phyloP scores from a whole-genome alignment of 2,329 filamentous ascomycete genomes.

The Aspergillus brunneoviolaceus region DNA sequence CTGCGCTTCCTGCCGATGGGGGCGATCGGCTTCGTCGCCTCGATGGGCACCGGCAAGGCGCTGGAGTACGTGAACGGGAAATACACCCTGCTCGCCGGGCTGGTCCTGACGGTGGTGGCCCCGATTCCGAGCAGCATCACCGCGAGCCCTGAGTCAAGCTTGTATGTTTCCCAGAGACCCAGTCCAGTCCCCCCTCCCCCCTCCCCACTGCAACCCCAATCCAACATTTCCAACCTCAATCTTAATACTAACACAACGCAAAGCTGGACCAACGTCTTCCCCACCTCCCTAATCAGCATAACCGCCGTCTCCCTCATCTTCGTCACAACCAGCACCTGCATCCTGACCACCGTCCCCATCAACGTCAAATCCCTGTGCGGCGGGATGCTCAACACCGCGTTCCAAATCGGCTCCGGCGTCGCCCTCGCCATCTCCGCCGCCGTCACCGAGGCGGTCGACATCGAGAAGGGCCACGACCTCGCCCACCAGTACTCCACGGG shows the following conservation, averaged over 20 bases:
- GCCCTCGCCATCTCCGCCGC: constrained; percentile 43
- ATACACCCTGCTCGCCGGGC: constrained; percentile 35
- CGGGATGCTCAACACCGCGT: constrained; percentile 47
- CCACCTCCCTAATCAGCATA: constrained; percentile 42
- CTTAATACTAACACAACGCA: constrained; percentile 7
- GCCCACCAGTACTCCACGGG: constrained; percentile 42
- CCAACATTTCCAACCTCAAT: background rate
- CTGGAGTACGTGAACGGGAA: constrained; percentile 43
- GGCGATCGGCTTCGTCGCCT: constrained; percentile 38
- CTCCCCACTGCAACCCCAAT: background rate
- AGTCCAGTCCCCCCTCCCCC: no score
- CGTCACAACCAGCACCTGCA: constrained; percentile 44
- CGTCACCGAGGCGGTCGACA: constrained; percentile 41
- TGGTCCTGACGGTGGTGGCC: constrained; percentile 38
- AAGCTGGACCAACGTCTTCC: constrained; percentile 42
- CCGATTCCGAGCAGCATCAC: constrained; percentile 37
- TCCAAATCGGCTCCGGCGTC: constrained; percentile 45
- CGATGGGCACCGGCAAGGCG: constrained; percentile 36
- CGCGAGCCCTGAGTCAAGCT: constrained; percentile 21
- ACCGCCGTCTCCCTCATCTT: constrained; percentile 44
- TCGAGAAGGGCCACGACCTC: constrained; percentile 34
- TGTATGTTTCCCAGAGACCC: constrained; percentile 19
- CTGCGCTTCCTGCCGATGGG: constrained; percentile 46
- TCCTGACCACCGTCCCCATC: constrained; percentile 41
- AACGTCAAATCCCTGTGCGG: constrained; percentile 45